Percentiles rank a stretch among this genome's conserved stretches.
These are phyloP conservation scores for Arctostaphylos glauca DNA, from an alignment of 148 eudicot genomes.

Conservation along the genomic window DNA sequence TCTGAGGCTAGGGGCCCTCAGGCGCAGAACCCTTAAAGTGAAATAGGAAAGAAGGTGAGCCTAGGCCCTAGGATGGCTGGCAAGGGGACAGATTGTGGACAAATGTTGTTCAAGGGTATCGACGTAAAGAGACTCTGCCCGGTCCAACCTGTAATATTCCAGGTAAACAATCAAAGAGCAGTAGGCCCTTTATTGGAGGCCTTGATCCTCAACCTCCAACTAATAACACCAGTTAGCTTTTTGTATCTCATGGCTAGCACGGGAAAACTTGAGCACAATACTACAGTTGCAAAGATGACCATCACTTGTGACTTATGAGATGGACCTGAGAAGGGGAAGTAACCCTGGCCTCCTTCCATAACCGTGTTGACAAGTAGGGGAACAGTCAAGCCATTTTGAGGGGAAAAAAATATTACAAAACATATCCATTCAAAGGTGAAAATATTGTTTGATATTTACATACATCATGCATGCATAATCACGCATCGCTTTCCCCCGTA, in stretches of 20 bases:
- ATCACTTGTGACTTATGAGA: neutral
- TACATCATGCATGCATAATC: neutral
- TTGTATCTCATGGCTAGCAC: neutral
- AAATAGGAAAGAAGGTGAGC: no score
- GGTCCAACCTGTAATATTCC: neutral
- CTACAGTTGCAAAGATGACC: neutral
- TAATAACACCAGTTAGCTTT: neutral
- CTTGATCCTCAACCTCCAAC: neutral
- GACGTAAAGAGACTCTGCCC: no score
- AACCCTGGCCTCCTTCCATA: neutral
- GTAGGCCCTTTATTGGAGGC: neutral
- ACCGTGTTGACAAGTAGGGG: neutral
- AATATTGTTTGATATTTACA: neutral
- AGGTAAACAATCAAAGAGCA: neutral
- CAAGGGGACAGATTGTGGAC: no score
- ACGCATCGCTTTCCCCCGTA: neutral
- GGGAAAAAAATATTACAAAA: neutral
- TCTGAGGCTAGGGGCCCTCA: no score
- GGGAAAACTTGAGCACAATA: neutral
- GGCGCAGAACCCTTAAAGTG: no score
- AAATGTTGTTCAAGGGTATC: no score
- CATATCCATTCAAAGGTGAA: slow-evolving; percentile 10
- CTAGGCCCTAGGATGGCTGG: no score
- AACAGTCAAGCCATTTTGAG: neutral
- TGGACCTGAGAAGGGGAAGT: neutral